Evolutionary conservation across 306 rosid genomes (phyloP), one percentile per base, ranked within the genome.

Genomic region (Prunus mira): DNA sequence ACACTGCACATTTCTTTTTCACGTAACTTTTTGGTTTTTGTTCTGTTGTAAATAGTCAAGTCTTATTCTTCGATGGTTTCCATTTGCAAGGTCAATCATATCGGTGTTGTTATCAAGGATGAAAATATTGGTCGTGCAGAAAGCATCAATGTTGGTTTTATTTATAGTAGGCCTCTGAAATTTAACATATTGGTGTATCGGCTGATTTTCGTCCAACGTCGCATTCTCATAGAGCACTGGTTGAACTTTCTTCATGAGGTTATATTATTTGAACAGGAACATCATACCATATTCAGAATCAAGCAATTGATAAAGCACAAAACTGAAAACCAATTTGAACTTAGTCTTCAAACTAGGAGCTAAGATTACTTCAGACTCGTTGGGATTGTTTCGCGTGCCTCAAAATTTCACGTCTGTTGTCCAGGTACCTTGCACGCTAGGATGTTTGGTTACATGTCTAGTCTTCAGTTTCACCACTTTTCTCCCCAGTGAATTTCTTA

Each of bases 401-500:
- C 83, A 92, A 78, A 82, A 90, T 75, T 83, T 80, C 75, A 85
- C 71, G 38, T 78, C 88, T n/a, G 97, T 94, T 52, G 92, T 88
- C 98, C 96, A 94, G 74, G 97, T 94, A 69, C 98, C 97, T 86
- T 91, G 98, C 78, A 90, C 97, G 28, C 96, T 94, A 10, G 97
- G 97, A 66, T 85, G 92, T 78, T 89, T 89, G 65, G 95, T 86
- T 47, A 92, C 86, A 72, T 90, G 98, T 66, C 98, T 84, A 49
- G 98, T 92, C 88, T 75, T 92, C 87, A 92, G 83, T 81, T 95
- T 95, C 75, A 95, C 67, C 30, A 95, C 98, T 87, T 95, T 95
- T 83, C 98, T 86, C 71, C 98, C 98, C 76, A 95, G 52, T 27
- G 95, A 80, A 75, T 95, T 92, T 87, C 98, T 89, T 71, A 94